Percentiles rank a stretch among this genome's conserved stretches.
phyloP scores from a whole-genome alignment of 192 early-diverging fungal genomes.

The Coemansia sp. region DNA sequence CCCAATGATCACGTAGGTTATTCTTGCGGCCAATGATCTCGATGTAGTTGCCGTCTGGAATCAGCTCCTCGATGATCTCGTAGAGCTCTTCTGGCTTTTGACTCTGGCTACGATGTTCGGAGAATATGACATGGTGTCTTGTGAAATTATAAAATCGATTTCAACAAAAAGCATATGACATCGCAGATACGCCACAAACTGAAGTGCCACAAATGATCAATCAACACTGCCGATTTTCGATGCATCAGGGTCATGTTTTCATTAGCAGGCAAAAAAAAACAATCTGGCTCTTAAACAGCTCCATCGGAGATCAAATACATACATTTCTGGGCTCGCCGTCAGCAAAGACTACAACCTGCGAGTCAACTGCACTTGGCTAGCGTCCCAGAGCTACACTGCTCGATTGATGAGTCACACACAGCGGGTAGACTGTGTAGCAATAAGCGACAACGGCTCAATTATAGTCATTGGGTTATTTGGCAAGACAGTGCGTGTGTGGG shows the following conservation, averaged over 20 bases:
- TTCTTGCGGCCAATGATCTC: slow-evolving; percentile 97
- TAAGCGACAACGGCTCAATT: slow-evolving; percentile 77
- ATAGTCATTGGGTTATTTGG: slow-evolving; percentile 78
- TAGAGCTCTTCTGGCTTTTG: slow-evolving; percentile 98
- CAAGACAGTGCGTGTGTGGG: slow-evolving; percentile 59
- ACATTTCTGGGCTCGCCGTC: slow-evolving; percentile 67
- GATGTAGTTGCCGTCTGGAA: slow-evolving; percentile 88
- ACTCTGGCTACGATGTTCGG: slow-evolving; percentile 90
- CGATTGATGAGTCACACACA: slow-evolving; percentile 77
- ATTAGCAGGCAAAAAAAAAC: slow-evolving; percentile 75
- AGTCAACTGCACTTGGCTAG: slow-evolving; percentile 69
- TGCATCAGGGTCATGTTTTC: slow-evolving; percentile 73
- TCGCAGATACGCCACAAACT: slow-evolving; percentile 52
- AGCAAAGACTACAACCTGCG: slow-evolving; percentile 66
- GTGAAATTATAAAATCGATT: too few relatives aligned
- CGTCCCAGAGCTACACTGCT: slow-evolving; percentile 86
- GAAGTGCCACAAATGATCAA: slow-evolving; percentile 68
- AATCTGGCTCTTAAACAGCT: slow-evolving; percentile 71
- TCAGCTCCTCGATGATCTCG: slow-evolving; percentile 90
- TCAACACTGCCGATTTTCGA: slow-evolving; percentile 70
- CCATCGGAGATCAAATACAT: slow-evolving; percentile 71
- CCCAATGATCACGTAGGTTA: slow-evolving; percentile 95
- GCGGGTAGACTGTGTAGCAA: slow-evolving; percentile 84
- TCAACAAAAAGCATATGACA: slow-evolving; percentile 9
- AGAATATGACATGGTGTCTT: slow-evolving; percentile 18